Percentiles rank a stretch among this genome's conserved stretches.
Conservation (phyloP, 2,329 filamentous ascomycete genomes). For the Geosmithia flava region DNA sequence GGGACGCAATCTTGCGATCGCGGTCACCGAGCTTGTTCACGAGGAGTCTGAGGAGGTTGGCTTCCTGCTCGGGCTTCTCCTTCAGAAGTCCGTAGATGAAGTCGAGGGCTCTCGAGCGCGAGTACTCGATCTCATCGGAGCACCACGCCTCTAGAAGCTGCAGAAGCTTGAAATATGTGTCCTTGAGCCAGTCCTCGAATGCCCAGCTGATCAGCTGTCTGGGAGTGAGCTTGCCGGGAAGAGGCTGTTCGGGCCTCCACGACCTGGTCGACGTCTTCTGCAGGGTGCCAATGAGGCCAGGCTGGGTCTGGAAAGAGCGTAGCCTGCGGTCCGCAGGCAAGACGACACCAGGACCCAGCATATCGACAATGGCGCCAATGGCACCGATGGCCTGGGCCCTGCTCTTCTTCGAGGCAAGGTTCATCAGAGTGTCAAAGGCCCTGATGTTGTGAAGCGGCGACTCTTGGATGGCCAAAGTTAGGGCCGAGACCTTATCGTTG, state of each 20-base stretch:
- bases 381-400: conserved; percentile 86
- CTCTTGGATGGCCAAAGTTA: conserved; percentile 90
- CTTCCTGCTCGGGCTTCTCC: conserved; percentile 95
- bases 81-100: conserved; percentile 86
- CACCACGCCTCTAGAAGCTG: conserved; percentile 89
- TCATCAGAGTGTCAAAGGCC: conserved; percentile 73
- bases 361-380: conserved; percentile 85
- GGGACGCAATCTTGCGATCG: conserved; percentile 88
- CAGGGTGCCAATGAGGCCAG: conserved; percentile 59
- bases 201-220: conserved; percentile 77
- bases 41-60: conserved; percentile 78
- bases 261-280: conserved; percentile 41
- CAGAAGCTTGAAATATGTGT: conserved; percentile 83
- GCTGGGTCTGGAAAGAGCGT: conserved; percentile 67
- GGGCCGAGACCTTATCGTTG: conserved; percentile 89
- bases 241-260: conserved; percentile 57
- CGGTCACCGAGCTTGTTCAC: conserved; percentile 96
- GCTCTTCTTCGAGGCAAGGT: conserved; percentile 82
- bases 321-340: conserved; percentile 75
- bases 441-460: conserved; percentile 89
- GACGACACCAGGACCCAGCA: conserved; percentile 79
- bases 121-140: conserved; percentile 90
- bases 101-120: conserved; percentile 74
- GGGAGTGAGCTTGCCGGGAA: conserved; percentile 64
- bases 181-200: conserved; percentile 93